Evolutionary conservation across 768 basidiomycete genomes (phyloP).

Genomic region (Suillus discolor): DNA sequence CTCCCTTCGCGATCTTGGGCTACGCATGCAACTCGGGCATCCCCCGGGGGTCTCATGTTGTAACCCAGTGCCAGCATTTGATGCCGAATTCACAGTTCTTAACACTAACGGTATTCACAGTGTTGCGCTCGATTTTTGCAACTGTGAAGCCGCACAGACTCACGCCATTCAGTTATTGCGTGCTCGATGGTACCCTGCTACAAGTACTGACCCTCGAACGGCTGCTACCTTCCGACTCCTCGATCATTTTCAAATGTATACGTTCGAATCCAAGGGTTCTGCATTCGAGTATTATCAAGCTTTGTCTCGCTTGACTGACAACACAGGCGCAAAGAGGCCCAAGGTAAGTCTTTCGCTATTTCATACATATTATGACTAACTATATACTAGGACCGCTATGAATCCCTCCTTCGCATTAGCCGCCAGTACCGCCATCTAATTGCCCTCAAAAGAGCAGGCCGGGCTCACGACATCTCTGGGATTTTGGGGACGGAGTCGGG

Average conservation of each 20-base stretch:
- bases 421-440: too few species aligned
- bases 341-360: slow-evolving; percentile 4
- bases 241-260: slow-evolving; percentile 27
- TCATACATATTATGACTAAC: too few species aligned
- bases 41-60: slow-evolving; percentile 16
- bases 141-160: slow-evolving; percentile 12
- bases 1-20: slow-evolving; percentile 18
- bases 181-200: slow-evolving; percentile 17
- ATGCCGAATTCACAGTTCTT: slow-evolving; percentile 23
- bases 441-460: not conserved
- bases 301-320: slow-evolving; percentile 27
- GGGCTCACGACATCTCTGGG: not conserved
- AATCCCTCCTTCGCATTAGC: too few species aligned
- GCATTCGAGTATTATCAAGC: slow-evolving; percentile 32
- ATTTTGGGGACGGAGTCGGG: not conserved
- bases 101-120: slow-evolving; percentile 27
- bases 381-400: too few species aligned
- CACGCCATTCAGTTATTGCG: slow-evolving; percentile 16
- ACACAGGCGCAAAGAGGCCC: slow-evolving; percentile 22
- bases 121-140: slow-evolving; percentile 19
- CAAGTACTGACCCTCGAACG: slow-evolving; percentile 2
- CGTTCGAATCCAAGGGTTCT: slow-evolving; percentile 31
- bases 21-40: slow-evolving; percentile 27
- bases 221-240: slow-evolving; percentile 19
- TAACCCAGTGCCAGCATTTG: slow-evolving; percentile 4